Evolutionary conservation across 2,329 filamentous ascomycete genomes (phyloP).

Genomic region (Botryosphaeria agaves): DNA sequence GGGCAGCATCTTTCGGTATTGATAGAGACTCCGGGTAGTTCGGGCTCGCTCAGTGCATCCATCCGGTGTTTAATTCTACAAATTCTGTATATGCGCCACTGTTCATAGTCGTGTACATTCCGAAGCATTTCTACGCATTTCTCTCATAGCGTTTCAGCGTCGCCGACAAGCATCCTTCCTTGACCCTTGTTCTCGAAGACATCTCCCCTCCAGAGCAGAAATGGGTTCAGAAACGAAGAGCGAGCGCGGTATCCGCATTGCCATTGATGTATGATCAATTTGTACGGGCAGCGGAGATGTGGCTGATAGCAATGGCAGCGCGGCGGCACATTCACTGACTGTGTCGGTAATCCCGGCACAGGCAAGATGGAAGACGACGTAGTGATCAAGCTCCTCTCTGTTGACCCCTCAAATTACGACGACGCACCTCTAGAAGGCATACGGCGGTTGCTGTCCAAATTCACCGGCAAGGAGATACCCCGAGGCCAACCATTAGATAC

Average conservation of each 20-base stretch:
- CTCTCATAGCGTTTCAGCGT: not conserved
- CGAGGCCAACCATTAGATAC: conserved; percentile 70
- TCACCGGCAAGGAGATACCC: conserved; percentile 57
- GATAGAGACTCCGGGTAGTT: too few relatives aligned
- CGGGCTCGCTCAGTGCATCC: too few relatives aligned
- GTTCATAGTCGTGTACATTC: conserved; percentile 1
- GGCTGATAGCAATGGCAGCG: conserved; percentile 28
- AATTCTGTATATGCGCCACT: too few relatives aligned
- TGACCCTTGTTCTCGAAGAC: not conserved
- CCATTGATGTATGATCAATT: conserved; percentile 34
- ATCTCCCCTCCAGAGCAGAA: too few relatives aligned
- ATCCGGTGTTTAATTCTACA: too few relatives aligned
- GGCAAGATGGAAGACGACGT: conserved; percentile 46
- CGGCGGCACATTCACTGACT: conserved; percentile 86
- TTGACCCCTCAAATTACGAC: conserved; percentile 77
- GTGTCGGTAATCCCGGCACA: conserved; percentile 61
- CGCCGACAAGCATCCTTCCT: not conserved
- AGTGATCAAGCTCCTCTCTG: conserved; percentile 75
- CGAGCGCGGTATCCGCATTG: conserved; percentile 51
- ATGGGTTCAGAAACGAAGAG: conserved; percentile 9
- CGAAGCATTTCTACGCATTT: not conserved
- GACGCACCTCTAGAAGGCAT: conserved; percentile 89
- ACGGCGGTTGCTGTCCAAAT: conserved; percentile 65
- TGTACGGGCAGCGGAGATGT: not conserved
- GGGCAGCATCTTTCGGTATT: conserved; percentile 88